These are phyloP conservation scores for Xylariomycetidae sp. DNA, from an alignment of 2,329 filamentous ascomycete genomes.

Conservation along the genomic window DNA sequence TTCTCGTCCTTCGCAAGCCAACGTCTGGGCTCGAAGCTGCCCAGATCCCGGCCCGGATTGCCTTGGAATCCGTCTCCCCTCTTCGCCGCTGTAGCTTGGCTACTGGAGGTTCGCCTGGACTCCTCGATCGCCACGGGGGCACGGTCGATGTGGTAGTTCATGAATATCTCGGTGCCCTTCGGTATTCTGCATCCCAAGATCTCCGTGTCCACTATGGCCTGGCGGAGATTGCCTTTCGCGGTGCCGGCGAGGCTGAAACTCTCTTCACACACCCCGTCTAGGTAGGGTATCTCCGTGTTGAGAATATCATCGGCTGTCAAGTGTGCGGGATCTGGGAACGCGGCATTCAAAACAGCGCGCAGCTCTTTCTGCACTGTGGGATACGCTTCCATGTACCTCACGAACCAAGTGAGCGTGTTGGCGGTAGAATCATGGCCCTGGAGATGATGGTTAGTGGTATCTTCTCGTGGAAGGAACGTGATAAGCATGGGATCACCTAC, in stretches of 20 bases:
- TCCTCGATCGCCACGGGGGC: constrained; percentile 22
- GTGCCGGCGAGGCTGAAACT: constrained; percentile 5
- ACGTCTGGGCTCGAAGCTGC: constrained; percentile 32
- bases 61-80: constrained; percentile 20
- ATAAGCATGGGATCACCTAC: constrained; percentile 1
- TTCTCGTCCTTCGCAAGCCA: constrained; percentile 30
- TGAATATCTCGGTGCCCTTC: constrained; percentile 11
- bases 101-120: constrained; percentile 23
- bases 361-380: constrained; percentile 6
- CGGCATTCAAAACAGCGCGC: constrained; percentile 4
- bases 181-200: constrained; percentile 11
- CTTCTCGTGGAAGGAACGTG: neutral
- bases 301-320: constrained; percentile 9
- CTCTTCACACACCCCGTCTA: constrained; percentile 10
- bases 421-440: constrained; percentile 13
- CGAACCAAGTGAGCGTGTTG: constrained; percentile 12
- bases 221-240: constrained; percentile 9
- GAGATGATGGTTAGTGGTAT: neutral
- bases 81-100: constrained; percentile 21
- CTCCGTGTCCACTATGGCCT: constrained; percentile 9
- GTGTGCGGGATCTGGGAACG: constrained; percentile 4
- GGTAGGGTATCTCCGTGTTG: constrained; percentile 11
- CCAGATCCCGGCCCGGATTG: constrained; percentile 13
- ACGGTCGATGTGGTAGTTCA: constrained; percentile 17
- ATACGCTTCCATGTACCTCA: constrained; percentile 11